These are phyloP conservation scores for Colletotrichum sp. DNA, from an alignment of 2,329 filamentous ascomycete species.

Conservation along the genomic window DNA sequence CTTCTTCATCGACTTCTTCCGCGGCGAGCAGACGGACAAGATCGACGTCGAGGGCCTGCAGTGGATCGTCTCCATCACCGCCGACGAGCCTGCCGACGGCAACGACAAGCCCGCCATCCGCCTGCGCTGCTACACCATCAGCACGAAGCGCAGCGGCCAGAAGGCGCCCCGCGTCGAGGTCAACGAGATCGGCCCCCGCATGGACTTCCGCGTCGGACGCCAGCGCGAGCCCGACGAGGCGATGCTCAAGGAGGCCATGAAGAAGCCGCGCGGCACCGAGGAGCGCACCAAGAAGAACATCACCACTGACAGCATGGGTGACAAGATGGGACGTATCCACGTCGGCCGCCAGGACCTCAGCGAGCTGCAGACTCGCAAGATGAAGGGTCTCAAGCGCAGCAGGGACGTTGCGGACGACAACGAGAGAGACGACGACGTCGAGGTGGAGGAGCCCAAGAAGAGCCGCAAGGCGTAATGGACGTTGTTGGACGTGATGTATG, in stretches of 20 bases:
- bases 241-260: slow-evolving; percentile 88
- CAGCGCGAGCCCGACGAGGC: slow-evolving; percentile 77
- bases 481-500: not conserved
- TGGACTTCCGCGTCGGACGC: slow-evolving; percentile 89
- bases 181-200: slow-evolving; percentile 92
- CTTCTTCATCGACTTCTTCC: slow-evolving; percentile 89
- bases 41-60: slow-evolving; percentile 95
- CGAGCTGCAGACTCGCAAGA: slow-evolving; percentile 93
- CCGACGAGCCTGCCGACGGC: slow-evolving; percentile 63
- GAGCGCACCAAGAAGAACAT: slow-evolving; percentile 96
- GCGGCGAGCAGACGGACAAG: slow-evolving; percentile 73
- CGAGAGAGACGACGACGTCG: slow-evolving; percentile 51
- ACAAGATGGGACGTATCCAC: slow-evolving; percentile 95
- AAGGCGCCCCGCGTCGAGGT: slow-evolving; percentile 89
- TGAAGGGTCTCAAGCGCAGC: slow-evolving; percentile 95
- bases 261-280: slow-evolving; percentile 77
- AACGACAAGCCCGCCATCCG: slow-evolving; percentile 61
- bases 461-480: slow-evolving; percentile 15
- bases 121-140: slow-evolving; percentile 83
- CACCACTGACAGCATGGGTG: slow-evolving; percentile 86
- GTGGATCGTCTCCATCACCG: slow-evolving; percentile 83
- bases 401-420: slow-evolving; percentile 64
- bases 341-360: slow-evolving; percentile 87
- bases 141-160: slow-evolving; percentile 85
- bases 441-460: slow-evolving; percentile 31